Base-by-base conservation (phyloP, 2,329 filamentous ascomycete genomes). In the Magnaporthiopsis incrustans region DNA sequence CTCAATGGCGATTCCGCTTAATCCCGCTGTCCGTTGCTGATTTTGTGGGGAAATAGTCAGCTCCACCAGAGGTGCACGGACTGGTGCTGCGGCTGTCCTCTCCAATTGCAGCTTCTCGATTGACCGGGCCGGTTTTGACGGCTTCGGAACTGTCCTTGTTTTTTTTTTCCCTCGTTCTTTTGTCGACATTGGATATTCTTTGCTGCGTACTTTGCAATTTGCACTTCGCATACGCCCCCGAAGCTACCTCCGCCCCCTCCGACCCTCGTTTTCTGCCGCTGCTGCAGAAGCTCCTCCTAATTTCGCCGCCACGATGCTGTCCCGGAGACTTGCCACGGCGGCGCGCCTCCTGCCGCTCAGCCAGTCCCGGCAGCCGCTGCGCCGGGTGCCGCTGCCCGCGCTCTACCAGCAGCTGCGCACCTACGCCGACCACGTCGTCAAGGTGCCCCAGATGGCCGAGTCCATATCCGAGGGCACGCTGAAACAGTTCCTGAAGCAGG, bases 391-490 rank as follows among this genome's bases (percentile, higher is more conserved):
- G 71, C 77, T 84, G 62, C 81, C 82, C 12, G 68, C 78, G 44
- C 79, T 84, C 73, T 80, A 84, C 74, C 75, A 79, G 72, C 84
- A 86, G 71, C 80, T 85, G 63, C 83, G 85, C 69, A 82, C 71
- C 68, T 88, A 88, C 73, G 93, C 93, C 75, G 92, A 96, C 73
- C 89, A 86, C 70, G 79, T 94, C 68, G 87, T 99, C 77, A 94
- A 98, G 80, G 95, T 98, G 69, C 95, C 95, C 44, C 86, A 95
- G 75, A 98, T 99, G 95, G 95, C 95, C 68, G 95, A 99, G 78
- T 98, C 95, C 61, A 98, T 99, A 76, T 96, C 92, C 59, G 95
- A 99, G 78, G 95, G 95, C 67, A 99, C 95, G 27, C 77, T 99
- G 73, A 97, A 97, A 80, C 92, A 97, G 75, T 98, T 93, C 82